Evolutionary conservation across 2,329 filamentous ascomycete genomes (phyloP).

Genomic region (Diplodia mutila): DNA sequence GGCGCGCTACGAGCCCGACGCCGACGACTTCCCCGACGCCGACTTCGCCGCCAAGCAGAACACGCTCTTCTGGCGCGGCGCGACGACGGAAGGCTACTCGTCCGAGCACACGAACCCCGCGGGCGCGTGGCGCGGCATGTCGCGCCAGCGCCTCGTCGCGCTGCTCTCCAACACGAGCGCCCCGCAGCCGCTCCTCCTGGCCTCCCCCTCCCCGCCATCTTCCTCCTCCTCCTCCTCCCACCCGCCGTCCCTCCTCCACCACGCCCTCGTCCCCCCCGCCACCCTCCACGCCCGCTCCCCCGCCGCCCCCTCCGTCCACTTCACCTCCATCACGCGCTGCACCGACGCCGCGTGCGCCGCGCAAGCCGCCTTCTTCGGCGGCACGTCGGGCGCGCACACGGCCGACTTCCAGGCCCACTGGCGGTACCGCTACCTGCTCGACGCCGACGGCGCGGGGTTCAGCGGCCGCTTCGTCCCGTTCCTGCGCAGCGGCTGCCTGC

Average conservation of each 20-base stretch:
- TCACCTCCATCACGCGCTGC: constrained; percentile 63
- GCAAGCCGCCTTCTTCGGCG: constrained; percentile 52
- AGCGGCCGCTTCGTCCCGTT: constrained; percentile 68
- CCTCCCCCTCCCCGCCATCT: no score
- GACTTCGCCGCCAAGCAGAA: constrained; percentile 66
- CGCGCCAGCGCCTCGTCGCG: constrained; percentile 63
- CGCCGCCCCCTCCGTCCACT: constrained; percentile 56
- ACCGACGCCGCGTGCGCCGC: constrained; percentile 56
- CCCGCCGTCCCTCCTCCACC: constrained; percentile 56
- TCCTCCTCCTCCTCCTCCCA: constrained; percentile 30
- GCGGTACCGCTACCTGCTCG: constrained; percentile 70
- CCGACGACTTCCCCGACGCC: constrained; percentile 55
- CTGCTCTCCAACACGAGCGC: constrained; percentile 37
- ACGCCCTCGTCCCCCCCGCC: constrained; percentile 58
- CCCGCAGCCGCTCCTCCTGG: constrained; percentile 31
- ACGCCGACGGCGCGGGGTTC: constrained; percentile 70
- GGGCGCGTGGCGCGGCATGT: constrained; percentile 65
- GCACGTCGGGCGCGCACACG: constrained; percentile 23
- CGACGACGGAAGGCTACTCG: constrained; percentile 58
- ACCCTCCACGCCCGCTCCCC: constrained; percentile 60
- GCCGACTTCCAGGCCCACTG: constrained; percentile 60
- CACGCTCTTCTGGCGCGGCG: constrained; percentile 75
- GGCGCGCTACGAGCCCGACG: constrained; percentile 56
- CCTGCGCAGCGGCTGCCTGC: constrained; percentile 68
- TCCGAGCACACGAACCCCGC: constrained; percentile 27